Percentiles rank a stretch among this genome's conserved stretches.
These are phyloP conservation scores for Akanthomyces muscarius DNA, from an alignment of 2,329 filamentous ascomycete genomes.

Conservation along the genomic window DNA sequence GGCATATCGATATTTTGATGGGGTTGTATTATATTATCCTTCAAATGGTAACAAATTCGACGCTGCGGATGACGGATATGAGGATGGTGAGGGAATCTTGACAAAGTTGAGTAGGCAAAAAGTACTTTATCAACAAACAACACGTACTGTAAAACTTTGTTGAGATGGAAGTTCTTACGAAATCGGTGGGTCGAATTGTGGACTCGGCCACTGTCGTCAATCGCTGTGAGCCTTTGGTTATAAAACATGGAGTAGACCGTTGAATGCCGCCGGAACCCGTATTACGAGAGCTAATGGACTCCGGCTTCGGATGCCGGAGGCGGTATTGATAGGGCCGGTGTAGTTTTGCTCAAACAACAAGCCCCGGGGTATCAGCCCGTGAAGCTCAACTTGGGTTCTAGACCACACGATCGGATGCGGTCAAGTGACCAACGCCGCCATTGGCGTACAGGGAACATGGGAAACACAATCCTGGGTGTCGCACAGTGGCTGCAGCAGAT, in stretches of 20 bases:
- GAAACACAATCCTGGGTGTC: not conserved
- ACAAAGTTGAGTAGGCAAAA: not conserved
- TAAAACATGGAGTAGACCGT: constrained; percentile 15
- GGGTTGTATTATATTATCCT: not conserved
- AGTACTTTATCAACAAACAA: not conserved
- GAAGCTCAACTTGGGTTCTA: not conserved
- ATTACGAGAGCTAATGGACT: constrained; percentile 6
- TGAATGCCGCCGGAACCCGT: constrained; percentile 17
- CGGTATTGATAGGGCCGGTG: not conserved
- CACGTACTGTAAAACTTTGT: not conserved
- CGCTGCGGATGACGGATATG: not conserved
- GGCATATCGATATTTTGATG: constrained; percentile 6
- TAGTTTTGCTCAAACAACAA: not conserved
- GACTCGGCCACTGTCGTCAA: constrained; percentile 7
- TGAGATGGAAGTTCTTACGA: constrained; percentile 13
- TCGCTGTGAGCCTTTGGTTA: constrained; percentile 1
- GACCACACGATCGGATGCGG: constrained; percentile 1
- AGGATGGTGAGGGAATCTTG: not conserved
- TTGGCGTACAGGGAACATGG: not conserved
- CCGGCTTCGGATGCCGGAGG: constrained; percentile 14
- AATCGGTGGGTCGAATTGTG: constrained; percentile 18
- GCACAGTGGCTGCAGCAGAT: not conserved
- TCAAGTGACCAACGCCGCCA: not conserved
- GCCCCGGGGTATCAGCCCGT: not conserved
- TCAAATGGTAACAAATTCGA: not conserved